These are phyloP conservation scores for Wickerhamomyces sp. DNA, from an alignment of 1,139 yeast species.

Conservation along the genomic window DNA sequence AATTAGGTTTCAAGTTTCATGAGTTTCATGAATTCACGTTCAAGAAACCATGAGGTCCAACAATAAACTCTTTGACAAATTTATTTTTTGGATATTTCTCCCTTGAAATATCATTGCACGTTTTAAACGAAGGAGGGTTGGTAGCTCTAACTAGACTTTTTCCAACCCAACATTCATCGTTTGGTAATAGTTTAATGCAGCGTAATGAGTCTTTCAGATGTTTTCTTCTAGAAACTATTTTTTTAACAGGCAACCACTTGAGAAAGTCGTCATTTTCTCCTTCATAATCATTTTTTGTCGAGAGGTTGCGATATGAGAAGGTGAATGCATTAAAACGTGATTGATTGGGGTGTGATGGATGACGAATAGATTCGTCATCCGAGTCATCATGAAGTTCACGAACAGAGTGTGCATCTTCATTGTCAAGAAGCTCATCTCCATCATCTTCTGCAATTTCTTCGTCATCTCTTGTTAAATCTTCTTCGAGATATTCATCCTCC, in stretches of 20 bases:
- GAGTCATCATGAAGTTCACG: slow-evolving; percentile 11
- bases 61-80: slow-evolving; percentile 12
- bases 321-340: slow-evolving; percentile 4
- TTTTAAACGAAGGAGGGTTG: slow-evolving; percentile 23
- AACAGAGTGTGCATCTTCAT: slow-evolving; percentile 13
- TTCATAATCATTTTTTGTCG: neutral
- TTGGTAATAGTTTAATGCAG: slow-evolving; percentile 51
- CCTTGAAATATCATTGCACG: slow-evolving; percentile 11
- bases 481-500: slow-evolving; percentile 25
- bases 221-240: slow-evolving; percentile 38
- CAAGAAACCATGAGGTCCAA: slow-evolving; percentile 17
- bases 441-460: slow-evolving; percentile 23
- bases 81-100: slow-evolving; percentile 7
- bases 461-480: slow-evolving; percentile 16
- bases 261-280: slow-evolving; percentile 24
- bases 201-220: slow-evolving; percentile 50
- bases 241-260: slow-evolving; percentile 49
- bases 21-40: too few relatives aligned
- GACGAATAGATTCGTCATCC: slow-evolving; percentile 4
- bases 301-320: neutral
- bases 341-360: neutral
- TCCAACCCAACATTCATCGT: slow-evolving; percentile 53
- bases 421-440: slow-evolving; percentile 11
- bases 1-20: too few relatives aligned
- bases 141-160: slow-evolving; percentile 44